A percentile compares a stretch with the other conserved stretches of the same genome.
Conservation (phyloP, 805 yeast species). For the Komagataella populi region DNA sequence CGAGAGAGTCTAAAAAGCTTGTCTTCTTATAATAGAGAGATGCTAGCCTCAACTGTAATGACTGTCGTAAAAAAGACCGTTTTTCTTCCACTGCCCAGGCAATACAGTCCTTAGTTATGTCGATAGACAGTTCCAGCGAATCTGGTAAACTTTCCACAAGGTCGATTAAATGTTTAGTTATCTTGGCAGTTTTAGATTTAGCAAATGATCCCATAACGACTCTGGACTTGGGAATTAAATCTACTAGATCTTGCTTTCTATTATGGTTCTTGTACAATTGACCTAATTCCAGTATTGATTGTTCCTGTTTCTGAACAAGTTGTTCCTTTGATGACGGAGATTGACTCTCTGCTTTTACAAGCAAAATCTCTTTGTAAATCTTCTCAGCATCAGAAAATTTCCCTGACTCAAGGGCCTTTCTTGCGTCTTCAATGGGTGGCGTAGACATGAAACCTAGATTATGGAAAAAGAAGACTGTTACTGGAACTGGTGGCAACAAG, state of each 20-base stretch:
- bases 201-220: conserved; percentile 61
- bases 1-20: conserved; percentile 54
- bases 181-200: conserved; percentile 89
- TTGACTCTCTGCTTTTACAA: conserved; percentile 5
- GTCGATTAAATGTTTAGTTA: conserved; percentile 72
- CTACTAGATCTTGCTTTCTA: conserved; percentile 36
- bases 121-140: conserved; percentile 59
- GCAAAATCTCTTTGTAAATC: conserved; percentile 38
- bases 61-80: conserved; percentile 79
- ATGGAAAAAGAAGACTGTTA: neutral
- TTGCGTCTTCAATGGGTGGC: conserved; percentile 41
- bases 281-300: conserved; percentile 67
- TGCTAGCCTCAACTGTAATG: conserved; percentile 74
- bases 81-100: conserved; percentile 80
- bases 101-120: conserved; percentile 64
- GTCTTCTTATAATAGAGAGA: conserved; percentile 55
- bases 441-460: conserved; percentile 11
- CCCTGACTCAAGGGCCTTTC: conserved; percentile 35
- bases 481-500: neutral
- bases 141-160: conserved; percentile 46
- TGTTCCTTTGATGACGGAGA: neutral
- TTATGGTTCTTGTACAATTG: conserved; percentile 41
- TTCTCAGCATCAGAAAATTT: conserved; percentile 46
- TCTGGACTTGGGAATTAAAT: conserved; percentile 56
- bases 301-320: conserved; percentile 41